Conservation (phyloP, 2,329 filamentous ascomycete species). For the Alternaria postmessia region DNA sequence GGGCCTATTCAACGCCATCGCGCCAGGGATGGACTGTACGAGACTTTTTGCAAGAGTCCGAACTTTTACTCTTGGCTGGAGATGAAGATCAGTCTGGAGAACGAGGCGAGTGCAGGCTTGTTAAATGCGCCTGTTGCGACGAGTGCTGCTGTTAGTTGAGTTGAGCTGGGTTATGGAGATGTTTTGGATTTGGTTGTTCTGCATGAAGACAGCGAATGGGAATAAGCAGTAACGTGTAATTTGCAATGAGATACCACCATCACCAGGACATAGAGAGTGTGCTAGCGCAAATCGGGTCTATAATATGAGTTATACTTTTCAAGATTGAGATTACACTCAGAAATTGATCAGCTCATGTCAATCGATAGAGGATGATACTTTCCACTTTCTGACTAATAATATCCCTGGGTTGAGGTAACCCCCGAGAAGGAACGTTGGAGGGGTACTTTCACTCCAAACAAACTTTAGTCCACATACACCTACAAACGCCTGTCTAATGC, state of each 20-base stretch:
- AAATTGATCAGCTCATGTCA: not conserved
- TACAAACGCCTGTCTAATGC: too few species aligned
- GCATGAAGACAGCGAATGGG: not conserved
- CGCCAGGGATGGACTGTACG: conserved; percentile 49
- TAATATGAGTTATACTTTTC: not conserved
- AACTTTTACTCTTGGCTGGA: conserved; percentile 55
- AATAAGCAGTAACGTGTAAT: not conserved
- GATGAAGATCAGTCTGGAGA: conserved; percentile 53
- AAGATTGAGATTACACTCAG: rapidly evolving
- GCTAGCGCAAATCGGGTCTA: not conserved
- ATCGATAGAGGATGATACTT: too few species aligned
- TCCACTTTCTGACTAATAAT: too few species aligned
- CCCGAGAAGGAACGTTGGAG: too few species aligned
- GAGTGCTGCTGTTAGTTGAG: not conserved
- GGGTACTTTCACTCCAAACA: too few species aligned
- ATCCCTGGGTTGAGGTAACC: too few species aligned
- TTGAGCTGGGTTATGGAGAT: not conserved
- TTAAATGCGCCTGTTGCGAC: conserved; percentile 19
- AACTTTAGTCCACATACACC: too few species aligned
- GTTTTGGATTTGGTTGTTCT: not conserved
- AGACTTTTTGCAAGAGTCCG: conserved; percentile 47
- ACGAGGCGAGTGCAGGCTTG: conserved; percentile 51
- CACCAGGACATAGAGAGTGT: not conserved
- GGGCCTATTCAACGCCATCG: conserved; percentile 49
- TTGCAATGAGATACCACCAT: not conserved